Evolutionary conservation across 1,284 basidiomycete species (phyloP).

Genomic region (Microbotryum silenes-acaulis): DNA sequence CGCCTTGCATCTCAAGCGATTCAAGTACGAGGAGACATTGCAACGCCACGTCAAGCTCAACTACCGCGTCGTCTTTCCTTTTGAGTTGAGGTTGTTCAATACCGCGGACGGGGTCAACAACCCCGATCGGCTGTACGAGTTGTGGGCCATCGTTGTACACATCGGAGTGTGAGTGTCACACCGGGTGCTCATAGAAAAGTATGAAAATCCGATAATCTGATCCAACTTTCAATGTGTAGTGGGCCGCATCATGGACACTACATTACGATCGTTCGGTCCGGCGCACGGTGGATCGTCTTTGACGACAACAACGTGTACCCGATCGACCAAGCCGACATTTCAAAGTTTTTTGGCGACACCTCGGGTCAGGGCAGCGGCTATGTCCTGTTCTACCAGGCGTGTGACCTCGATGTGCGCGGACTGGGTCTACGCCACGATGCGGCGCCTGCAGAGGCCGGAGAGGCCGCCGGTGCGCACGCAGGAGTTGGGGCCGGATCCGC

Average conservation of each 20-base stretch:
- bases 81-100: constrained; percentile 89
- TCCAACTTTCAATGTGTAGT: constrained; percentile 44
- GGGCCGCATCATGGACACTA: constrained; percentile 97
- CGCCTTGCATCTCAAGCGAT: constrained; percentile 90
- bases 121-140: constrained; percentile 76
- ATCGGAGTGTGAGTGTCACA: constrained; percentile 73
- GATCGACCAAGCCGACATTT: constrained; percentile 81
- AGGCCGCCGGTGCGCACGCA: too few species aligned
- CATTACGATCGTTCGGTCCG: constrained; percentile 85
- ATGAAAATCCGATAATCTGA: not conserved
- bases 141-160: constrained; percentile 94
- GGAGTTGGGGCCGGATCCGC: not conserved
- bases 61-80: constrained; percentile 92
- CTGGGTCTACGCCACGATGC: constrained; percentile 2
- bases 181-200: constrained; percentile 5
- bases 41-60: constrained; percentile 86
- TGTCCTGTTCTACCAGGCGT: constrained; percentile 94
- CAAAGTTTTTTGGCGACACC: constrained; percentile 89
- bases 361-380: constrained; percentile 75
- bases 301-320: constrained; percentile 88
- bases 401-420: constrained; percentile 46
- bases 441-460: constrained; percentile 1
- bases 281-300: constrained; percentile 75
- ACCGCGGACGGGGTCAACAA: constrained; percentile 88
- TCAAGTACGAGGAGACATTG: constrained; percentile 90